Percentiles rank a stretch among this genome's conserved stretches.
phyloP scores from a whole-genome alignment of 2,329 filamentous ascomycete genomes.

The Elsinoe australis region DNA sequence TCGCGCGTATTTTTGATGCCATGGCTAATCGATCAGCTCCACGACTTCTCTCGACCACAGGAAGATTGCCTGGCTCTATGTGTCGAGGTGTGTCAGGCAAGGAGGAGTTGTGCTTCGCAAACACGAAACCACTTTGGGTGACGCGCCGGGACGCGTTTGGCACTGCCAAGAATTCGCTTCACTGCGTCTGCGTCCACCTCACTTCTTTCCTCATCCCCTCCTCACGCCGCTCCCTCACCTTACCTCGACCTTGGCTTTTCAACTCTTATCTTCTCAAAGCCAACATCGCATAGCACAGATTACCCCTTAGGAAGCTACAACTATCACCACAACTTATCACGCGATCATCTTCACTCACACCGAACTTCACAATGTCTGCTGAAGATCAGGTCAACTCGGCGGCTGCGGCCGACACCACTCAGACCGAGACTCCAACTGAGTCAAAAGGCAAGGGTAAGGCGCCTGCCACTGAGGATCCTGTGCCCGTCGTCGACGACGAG shows the following conservation, averaged over 20 bases:
- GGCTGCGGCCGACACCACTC: conserved; percentile 16
- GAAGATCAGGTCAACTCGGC: conserved; percentile 14
- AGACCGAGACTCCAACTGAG: conserved; percentile 39
- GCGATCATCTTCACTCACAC: neutral
- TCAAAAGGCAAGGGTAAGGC: conserved; percentile 88
- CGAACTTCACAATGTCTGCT: conserved; percentile 10
- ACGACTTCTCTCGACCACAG: neutral
- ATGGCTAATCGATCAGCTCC: conserved; percentile 22
- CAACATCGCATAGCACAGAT: neutral
- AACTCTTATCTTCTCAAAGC: neutral
- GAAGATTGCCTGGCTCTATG: no score
- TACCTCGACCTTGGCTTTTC: neutral
- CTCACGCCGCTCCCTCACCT: neutral
- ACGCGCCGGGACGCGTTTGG: conserved; percentile 5
- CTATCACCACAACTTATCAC: neutral
- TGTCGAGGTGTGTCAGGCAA: neutral
- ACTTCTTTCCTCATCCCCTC: neutral
- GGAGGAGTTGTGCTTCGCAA: neutral
- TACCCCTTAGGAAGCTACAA: neutral
- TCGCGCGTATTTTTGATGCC: conserved; percentile 48
- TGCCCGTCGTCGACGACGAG: conserved; percentile 65
- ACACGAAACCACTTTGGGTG: conserved; percentile 13
- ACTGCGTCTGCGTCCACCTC: neutral
- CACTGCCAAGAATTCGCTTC: conserved; percentile 4
- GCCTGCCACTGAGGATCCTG: conserved; percentile 48